phyloP scores from a whole-genome alignment of 129 eudicot species.

The Flaveria brownii region DNA sequence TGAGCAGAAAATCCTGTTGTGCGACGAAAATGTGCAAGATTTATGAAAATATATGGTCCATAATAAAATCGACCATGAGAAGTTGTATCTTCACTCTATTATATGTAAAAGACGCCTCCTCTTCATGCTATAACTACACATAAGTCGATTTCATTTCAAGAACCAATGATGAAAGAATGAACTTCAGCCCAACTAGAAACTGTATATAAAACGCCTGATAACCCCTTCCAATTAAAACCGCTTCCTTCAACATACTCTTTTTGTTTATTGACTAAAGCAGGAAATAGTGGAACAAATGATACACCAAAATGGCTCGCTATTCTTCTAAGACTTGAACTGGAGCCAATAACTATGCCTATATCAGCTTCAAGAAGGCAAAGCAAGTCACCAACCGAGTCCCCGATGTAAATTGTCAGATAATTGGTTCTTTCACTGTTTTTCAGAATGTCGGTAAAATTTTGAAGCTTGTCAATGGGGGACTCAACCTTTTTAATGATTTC shows the following conservation, averaged over 20 bases:
- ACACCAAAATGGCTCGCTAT: conserved; percentile 80
- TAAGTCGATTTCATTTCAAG: conserved; percentile 16
- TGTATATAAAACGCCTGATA: conserved; percentile 75
- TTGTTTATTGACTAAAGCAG: conserved; percentile 65
- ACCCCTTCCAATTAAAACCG: conserved; percentile 57
- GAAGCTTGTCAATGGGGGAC: conserved; percentile 80
- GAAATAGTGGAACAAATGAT: conserved; percentile 67
- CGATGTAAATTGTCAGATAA: conserved; percentile 61
- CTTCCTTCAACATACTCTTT: conserved; percentile 48
- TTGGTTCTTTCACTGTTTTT: conserved; percentile 34
- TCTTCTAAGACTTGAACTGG: conserved; percentile 70
- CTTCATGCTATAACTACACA: conserved; percentile 37
- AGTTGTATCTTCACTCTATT: conserved; percentile 34
- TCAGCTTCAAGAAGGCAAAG: conserved; percentile 94
- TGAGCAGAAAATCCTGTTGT: conserved; percentile 26
- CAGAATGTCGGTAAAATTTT: conserved; percentile 53
- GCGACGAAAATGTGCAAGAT: conserved; percentile 31
- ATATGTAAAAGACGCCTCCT: conserved; percentile 33
- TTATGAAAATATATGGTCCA: conserved; percentile 26
- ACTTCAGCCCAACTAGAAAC: conserved; percentile 92
- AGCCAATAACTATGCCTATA: conserved; percentile 77
- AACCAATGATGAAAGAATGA: conserved; percentile 68
- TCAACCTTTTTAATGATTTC: conserved; percentile 68
- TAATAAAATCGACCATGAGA: conserved; percentile 38
- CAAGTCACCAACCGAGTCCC: conserved; percentile 95